phyloP scores from a whole-genome alignment of 2,329 filamentous ascomycete genomes.

The Exophiala aquamarina region DNA sequence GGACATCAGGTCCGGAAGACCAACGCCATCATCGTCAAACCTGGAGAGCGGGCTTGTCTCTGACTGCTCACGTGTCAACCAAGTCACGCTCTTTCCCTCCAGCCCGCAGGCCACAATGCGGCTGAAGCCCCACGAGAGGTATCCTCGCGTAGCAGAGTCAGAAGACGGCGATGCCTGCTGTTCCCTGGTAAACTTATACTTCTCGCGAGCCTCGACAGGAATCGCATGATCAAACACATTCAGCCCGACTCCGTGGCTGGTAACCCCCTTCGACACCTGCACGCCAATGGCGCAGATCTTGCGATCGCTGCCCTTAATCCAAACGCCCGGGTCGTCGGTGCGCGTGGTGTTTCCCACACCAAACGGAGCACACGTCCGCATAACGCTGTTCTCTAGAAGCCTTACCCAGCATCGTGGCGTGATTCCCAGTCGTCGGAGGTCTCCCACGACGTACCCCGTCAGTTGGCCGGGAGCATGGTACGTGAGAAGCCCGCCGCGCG shows the following conservation, averaged over 20 bases:
- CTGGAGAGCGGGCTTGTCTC: neutral
- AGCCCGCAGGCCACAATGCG: slow-evolving; percentile 90
- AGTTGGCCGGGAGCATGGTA: slow-evolving; percentile 95
- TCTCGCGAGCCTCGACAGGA: slow-evolving; percentile 1
- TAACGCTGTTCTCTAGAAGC: slow-evolving; percentile 74
- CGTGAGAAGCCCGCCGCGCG: slow-evolving; percentile 87
- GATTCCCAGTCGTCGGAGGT: slow-evolving; percentile 68
- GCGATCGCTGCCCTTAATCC: slow-evolving; percentile 46
- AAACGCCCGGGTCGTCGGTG: slow-evolving; percentile 81
- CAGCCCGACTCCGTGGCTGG: slow-evolving; percentile 78
- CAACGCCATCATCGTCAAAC: neutral
- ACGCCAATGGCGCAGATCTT: slow-evolving; percentile 93
- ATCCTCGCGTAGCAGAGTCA: slow-evolving; percentile 14
- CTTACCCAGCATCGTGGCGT: slow-evolving; percentile 75
- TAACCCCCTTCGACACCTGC: slow-evolving; percentile 82
- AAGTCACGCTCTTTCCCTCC: slow-evolving; percentile 76
- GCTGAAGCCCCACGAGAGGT: slow-evolving; percentile 58
- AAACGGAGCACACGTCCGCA: slow-evolving; percentile 62
- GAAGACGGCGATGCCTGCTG: slow-evolving; percentile 12
- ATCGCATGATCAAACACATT: slow-evolving; percentile 56
- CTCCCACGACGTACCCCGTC: slow-evolving; percentile 89
- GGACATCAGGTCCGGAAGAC: neutral
- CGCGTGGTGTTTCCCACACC: slow-evolving; percentile 60
- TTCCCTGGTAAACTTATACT: slow-evolving; percentile 10
- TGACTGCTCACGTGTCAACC: slow-evolving; percentile 58